A percentile compares a stretch with the other conserved stretches of the same genome.
Evolutionary conservation across 257 asterid genomes (phyloP).

Genomic region (Cruciata laevipes): DNA sequence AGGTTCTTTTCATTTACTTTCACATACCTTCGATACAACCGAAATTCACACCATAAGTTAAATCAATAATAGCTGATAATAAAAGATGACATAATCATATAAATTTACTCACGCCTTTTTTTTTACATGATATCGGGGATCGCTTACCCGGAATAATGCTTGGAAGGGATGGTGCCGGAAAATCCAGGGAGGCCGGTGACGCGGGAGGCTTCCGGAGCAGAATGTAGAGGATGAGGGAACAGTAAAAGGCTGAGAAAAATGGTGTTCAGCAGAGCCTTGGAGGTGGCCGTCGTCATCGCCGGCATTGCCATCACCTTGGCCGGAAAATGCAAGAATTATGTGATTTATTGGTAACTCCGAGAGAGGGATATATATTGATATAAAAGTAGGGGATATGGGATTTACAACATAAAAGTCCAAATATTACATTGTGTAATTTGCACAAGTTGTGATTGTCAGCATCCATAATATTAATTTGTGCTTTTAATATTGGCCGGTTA

Average conservation of each 20-base stretch:
- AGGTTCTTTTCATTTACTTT: constrained; percentile 28
- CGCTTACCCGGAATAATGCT: constrained; percentile 22
- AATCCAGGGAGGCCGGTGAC: constrained; percentile 46
- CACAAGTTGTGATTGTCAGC: too few species aligned
- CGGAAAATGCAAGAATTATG: background rate
- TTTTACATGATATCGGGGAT: too few species aligned
- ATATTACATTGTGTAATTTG: too few species aligned
- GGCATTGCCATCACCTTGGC: background rate
- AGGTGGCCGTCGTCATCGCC: background rate
- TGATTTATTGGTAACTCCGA: background rate
- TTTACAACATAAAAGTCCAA: too few species aligned
- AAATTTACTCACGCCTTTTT: too few species aligned
- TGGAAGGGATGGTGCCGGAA: constrained; percentile 49
- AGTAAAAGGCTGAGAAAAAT: background rate
- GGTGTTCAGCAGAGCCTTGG: background rate
- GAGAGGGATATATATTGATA: background rate
- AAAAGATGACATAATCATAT: too few species aligned
- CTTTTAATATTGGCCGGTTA: too few species aligned
- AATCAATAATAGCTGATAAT: too few species aligned
- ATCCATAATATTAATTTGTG: too few species aligned
- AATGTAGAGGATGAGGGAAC: constrained; percentile 13
- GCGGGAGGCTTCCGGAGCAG: constrained; percentile 39
- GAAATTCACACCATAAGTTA: too few species aligned
- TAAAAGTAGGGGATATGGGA: too few species aligned
- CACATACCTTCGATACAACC: constrained; percentile 31